These are phyloP conservation scores for Lepiota brunneoincarnata DNA, from an alignment of 768 basidiomycete species.

Conservation along the genomic window DNA sequence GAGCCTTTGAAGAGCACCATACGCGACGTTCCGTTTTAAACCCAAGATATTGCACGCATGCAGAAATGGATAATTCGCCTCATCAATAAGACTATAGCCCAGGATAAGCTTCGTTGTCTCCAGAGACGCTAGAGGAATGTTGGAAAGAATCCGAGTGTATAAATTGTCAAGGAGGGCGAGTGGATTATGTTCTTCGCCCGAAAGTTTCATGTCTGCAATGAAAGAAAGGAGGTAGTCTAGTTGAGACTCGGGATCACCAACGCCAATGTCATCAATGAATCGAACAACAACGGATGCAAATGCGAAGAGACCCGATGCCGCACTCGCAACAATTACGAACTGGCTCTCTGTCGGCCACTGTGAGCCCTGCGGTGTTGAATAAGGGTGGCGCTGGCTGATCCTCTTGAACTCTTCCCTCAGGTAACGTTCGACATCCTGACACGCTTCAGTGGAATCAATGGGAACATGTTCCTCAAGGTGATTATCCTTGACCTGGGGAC, in stretches of 20 bases:
- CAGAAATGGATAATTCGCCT: background rate
- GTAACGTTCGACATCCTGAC: background rate
- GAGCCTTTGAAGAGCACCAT: background rate
- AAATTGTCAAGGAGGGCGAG: background rate
- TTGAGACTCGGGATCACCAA: background rate
- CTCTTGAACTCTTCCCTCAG: background rate
- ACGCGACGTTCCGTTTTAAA: background rate
- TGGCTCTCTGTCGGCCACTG: background rate
- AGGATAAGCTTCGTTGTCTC: background rate
- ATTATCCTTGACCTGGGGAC: background rate
- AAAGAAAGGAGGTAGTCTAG: background rate
- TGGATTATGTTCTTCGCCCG: background rate
- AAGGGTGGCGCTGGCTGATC: background rate
- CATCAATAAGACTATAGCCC: background rate
- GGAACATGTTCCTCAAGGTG: background rate
- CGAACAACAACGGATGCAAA: background rate
- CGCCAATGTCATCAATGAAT: background rate
- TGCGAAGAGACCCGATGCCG: background rate
- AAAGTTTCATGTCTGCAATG: background rate
- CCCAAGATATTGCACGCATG: background rate
- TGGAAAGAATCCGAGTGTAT: background rate
- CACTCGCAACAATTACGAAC: background rate
- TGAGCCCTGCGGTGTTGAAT: background rate
- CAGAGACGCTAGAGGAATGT: background rate
- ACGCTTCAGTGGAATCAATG: background rate